Conservation (phyloP, 768 basidiomycete genomes). For the Psilocybe cubensis region DNA sequence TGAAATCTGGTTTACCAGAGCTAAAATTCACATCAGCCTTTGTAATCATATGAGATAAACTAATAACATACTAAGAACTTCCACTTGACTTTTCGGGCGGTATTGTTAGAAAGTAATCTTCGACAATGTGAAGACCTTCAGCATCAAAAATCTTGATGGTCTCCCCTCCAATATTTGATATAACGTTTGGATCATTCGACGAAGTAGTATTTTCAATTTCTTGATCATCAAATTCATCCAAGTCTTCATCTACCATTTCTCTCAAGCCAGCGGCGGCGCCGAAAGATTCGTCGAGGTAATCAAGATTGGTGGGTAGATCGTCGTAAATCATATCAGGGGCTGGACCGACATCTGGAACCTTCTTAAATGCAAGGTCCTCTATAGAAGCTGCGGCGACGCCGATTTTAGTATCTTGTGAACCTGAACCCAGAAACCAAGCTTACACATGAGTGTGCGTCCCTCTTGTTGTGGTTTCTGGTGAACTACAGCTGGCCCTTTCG, state of each 20-base stretch:
- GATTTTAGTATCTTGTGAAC: background rate
- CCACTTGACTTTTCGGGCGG: conserved; percentile 55
- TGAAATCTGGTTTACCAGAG: conserved; percentile 50
- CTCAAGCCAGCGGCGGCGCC: conserved; percentile 77
- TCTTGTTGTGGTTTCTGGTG: conserved; percentile 14
- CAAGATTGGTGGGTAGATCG: conserved; percentile 86
- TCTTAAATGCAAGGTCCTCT: conserved; percentile 82
- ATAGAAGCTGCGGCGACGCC: conserved; percentile 67
- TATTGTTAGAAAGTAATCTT: conserved; percentile 74
- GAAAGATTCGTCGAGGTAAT: conserved; percentile 87
- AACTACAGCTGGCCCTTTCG: conserved; percentile 20
- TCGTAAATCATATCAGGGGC: conserved; percentile 90
- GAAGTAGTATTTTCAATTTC: conserved; percentile 29
- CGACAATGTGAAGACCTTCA: conserved; percentile 65
- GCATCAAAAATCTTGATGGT: conserved; percentile 79
- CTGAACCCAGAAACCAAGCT: conserved; percentile 2
- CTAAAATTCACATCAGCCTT: conserved; percentile 26
- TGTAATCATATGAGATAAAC: background rate
- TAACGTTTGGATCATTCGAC: conserved; percentile 32
- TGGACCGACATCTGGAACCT: conserved; percentile 74
- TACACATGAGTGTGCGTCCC: conserved; percentile 41
- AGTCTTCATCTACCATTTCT: conserved; percentile 72
- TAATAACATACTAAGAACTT: conserved; percentile 47
- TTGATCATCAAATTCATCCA: conserved; percentile 65
- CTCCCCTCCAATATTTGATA: conserved; percentile 78